phyloP scores from a whole-genome alignment of 202 grass and related monocot species.

The Panicum virgatum region DNA sequence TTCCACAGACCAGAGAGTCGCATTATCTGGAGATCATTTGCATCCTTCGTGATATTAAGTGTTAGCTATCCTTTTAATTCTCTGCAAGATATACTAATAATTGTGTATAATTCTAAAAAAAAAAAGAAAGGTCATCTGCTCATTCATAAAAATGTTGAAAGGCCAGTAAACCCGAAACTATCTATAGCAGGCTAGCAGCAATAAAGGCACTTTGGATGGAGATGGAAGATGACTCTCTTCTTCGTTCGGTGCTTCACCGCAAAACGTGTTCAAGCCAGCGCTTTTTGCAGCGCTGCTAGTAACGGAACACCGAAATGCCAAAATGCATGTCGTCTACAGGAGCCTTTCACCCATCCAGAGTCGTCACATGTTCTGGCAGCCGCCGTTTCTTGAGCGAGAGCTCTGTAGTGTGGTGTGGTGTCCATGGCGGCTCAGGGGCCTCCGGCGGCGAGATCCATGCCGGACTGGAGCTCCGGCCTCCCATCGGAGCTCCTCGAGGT shows the following conservation, averaged over 20 bases:
- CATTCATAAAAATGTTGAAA: neutral
- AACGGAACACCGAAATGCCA: neutral
- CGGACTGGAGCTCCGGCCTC: constrained; percentile 32
- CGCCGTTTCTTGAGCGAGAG: neutral
- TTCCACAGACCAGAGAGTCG: too few species aligned
- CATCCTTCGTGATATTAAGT: too few species aligned
- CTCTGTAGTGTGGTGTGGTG: neutral
- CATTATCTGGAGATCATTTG: neutral
- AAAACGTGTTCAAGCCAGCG: neutral
- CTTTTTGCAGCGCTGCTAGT: neutral
- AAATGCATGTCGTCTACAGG: neutral
- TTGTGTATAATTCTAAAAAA: neutral
- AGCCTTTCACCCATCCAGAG: neutral
- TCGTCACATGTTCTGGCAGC: neutral
- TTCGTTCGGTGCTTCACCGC: neutral
- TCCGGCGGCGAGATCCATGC: neutral
- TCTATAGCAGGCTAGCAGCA: too few species aligned
- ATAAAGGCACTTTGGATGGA: neutral
- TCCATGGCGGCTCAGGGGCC: neutral
- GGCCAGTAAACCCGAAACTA: neutral
- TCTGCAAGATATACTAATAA: neutral
- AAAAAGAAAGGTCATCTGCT: neutral
- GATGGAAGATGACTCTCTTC: neutral
- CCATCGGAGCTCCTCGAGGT: constrained; percentile 11
- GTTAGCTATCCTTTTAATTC: too few species aligned